Conservation (phyloP, 805 yeast species). For the Starmerella roubikii region DNA sequence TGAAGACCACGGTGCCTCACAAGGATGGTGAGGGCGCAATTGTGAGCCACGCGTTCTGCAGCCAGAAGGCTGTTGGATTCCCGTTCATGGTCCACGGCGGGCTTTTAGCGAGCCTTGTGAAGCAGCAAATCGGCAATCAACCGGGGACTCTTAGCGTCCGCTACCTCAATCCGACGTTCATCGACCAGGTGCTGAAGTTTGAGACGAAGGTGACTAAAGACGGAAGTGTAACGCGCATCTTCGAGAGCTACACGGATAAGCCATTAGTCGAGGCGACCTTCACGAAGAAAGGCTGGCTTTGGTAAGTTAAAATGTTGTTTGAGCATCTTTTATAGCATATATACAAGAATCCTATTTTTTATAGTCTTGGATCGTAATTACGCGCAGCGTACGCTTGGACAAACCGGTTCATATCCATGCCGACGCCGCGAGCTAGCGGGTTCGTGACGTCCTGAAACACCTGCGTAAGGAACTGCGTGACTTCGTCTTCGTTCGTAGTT, state of each 20-base stretch:
- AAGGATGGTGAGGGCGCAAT: neutral
- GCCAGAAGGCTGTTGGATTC: constrained; percentile 68
- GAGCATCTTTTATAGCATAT: neutral
- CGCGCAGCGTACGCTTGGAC: constrained; percentile 28
- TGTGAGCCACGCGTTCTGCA: constrained; percentile 59
- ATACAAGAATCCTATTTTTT: neutral
- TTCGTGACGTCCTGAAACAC: constrained; percentile 29
- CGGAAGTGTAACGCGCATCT: neutral
- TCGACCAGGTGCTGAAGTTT: constrained; percentile 61
- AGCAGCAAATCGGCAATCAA: neutral
- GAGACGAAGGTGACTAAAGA: constrained; percentile 29
- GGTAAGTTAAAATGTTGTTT: neutral
- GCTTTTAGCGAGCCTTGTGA: constrained; percentile 38
- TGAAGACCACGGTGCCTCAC: neutral
- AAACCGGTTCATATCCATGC: constrained; percentile 62
- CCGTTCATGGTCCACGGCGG: constrained; percentile 89
- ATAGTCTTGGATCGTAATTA: constrained; percentile 15
- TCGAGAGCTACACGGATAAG: neutral
- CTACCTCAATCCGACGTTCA: constrained; percentile 49
- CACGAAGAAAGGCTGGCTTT: neutral
- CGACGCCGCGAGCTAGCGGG: constrained; percentile 59
- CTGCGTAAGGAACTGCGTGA: constrained; percentile 39
- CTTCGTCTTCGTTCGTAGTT: constrained; percentile 55
- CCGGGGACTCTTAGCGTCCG: neutral
- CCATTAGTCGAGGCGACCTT: neutral